Percentiles rank a stretch among this genome's conserved stretches.
Conservation (phyloP, 2,329 filamentous ascomycete species). For the Trematosphaeria pertusa region DNA sequence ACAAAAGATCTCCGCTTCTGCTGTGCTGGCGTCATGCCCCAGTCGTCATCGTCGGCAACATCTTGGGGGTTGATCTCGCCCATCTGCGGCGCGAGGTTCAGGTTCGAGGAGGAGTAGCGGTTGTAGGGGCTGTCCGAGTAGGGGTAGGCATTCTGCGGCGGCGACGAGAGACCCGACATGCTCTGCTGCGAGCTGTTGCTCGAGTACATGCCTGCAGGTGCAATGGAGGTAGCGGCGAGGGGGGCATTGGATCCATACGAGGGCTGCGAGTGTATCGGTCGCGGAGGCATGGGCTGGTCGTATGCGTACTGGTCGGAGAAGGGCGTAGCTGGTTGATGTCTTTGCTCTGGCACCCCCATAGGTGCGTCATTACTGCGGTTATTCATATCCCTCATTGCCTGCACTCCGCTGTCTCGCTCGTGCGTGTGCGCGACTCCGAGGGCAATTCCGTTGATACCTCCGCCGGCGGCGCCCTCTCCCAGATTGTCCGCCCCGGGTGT, state of each 20-base stretch:
- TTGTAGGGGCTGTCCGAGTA: conserved; percentile 73
- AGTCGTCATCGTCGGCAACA: conserved; percentile 87
- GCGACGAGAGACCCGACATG: conserved; percentile 54
- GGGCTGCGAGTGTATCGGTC: conserved; percentile 34
- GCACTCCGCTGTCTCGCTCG: conserved; percentile 67
- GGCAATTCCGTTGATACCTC: conserved; percentile 73
- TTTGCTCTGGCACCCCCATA: conserved; percentile 30
- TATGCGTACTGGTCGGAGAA: conserved; percentile 35
- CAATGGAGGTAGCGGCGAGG: conserved; percentile 42
- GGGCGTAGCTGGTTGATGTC: conserved; percentile 30
- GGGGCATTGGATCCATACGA: conserved; percentile 48
- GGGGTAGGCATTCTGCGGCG: conserved; percentile 41
- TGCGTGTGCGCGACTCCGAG: conserved; percentile 68
- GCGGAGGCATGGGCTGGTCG: conserved; percentile 32
- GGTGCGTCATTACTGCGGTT: conserved; percentile 26
- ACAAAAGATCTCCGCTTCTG: conserved; percentile 66
- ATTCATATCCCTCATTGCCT: conserved; percentile 61
- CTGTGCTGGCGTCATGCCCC: conserved; percentile 68
- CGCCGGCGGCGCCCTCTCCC: conserved; percentile 64
- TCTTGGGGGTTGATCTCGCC: conserved; percentile 74
- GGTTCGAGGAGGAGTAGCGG: conserved; percentile 56
- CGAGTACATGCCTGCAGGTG: conserved; percentile 44
- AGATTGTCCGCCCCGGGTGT: conserved; percentile 74
- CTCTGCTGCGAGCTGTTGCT: conserved; percentile 56
- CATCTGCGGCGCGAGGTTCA: conserved; percentile 40